Evolutionary conservation across 2,329 filamentous ascomycete species (phyloP), one percentile per base, ranked within the genome.

Genomic region (Clarireedia monteithiana): DNA sequence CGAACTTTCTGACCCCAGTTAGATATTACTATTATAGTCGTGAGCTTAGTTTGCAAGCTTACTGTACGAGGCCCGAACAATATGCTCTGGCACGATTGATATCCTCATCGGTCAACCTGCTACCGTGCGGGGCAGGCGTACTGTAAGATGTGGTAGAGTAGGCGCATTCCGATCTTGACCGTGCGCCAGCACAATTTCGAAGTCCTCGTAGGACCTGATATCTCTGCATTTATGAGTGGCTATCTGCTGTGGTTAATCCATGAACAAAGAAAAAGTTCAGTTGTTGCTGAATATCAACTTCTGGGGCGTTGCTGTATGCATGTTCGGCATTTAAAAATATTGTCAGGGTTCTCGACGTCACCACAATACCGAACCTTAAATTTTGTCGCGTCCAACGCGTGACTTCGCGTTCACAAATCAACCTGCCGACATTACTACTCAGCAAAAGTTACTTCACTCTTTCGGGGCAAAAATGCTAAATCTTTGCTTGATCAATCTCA

Each of bases 1-100:
- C 94, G 72, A 90, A 90, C 70, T 86, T 86, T 70, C 91, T 95
- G 63, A 17, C n/a, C 30, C 30, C 23, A 30, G 26, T 67, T 34
- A 67, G 58, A 50, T 39, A 48, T n/a, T 44, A 17, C 40, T 24
- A 44, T 34, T 42, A 26, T 34, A 30, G 10, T 27, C 48, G 23
- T 47, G 20, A 58, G 46, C 44, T 15, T 26, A 36, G 10, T 48
- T 53, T 17, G 24, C n/a, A 17, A 34, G 56, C 58, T 61, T 62
- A 69, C 69, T 68, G 64, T 17, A 71, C 54, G 55, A 71, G 64
- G 53, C 62, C 67, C 20, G 67, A 65, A 57, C 69, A 70, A 54
- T 71, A 71, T 55, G 55, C 49, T 59, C 69, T 58, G 45, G 69
- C 69, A 56, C 60, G 61, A 49, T 58, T 58, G 20, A 71, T 61